phyloP scores from a whole-genome alignment of 179 eudicot species.

The Kewa caespitosa region DNA sequence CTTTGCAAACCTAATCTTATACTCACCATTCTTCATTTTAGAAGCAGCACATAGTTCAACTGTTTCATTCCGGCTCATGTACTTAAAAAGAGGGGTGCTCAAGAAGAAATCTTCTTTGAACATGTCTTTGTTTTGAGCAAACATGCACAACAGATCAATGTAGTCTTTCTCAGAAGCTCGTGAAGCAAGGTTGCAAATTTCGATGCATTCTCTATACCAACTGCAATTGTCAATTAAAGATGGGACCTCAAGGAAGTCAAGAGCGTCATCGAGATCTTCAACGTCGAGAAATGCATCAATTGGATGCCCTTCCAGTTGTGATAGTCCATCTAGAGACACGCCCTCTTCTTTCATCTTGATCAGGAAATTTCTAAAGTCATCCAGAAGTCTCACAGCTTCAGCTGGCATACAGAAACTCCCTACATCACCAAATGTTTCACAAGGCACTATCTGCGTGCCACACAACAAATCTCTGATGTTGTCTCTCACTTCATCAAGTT shows the following conservation, averaged over 20 bases:
- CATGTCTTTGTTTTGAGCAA: conserved; percentile 15
- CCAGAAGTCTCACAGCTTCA: conserved; percentile 24
- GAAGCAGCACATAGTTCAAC: conserved; percentile 5
- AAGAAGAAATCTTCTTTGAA: conserved; percentile 11
- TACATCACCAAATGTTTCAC: conserved; percentile 24
- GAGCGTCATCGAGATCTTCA: conserved; percentile 10
- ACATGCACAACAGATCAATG: conserved; percentile 23
- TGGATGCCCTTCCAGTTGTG: conserved; percentile 6
- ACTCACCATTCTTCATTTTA: conserved; percentile 16
- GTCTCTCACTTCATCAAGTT: conserved; percentile 30
- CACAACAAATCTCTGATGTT: conserved; percentile 15
- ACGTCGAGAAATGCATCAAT: conserved; percentile 28
- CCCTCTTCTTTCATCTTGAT: conserved; percentile 8
- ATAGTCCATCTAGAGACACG: conserved; percentile 5
- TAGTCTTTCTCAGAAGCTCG: conserved; percentile 22
- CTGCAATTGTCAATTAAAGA: conserved; percentile 4
- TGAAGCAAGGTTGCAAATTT: conserved; percentile 11
- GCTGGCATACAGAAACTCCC: conserved; percentile 25
- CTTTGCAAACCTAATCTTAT: conserved; percentile 12
- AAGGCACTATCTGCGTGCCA: conserved; percentile 25
- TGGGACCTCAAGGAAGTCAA: conserved; percentile 31
- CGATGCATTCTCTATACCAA: conserved; percentile 29
- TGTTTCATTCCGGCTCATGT: neutral
- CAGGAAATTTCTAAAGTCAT: conserved; percentile 24
- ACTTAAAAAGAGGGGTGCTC: conserved; percentile 24